Conservation (phyloP, 164 flowering plant genomes). For the Echeveria elegans region DNA sequence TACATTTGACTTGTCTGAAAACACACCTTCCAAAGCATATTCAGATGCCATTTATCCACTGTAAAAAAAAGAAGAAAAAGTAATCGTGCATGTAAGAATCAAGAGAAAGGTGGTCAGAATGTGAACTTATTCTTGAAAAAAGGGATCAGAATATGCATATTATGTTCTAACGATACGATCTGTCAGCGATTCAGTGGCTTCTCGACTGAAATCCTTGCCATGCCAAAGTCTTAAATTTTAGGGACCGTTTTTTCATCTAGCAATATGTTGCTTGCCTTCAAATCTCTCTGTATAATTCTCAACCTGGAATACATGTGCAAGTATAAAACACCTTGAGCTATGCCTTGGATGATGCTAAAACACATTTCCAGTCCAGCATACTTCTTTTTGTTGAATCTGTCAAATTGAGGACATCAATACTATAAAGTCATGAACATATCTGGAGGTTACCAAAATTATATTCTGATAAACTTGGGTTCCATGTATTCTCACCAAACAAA, state of each 20-base stretch:
- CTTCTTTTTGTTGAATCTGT: constrained; percentile 6
- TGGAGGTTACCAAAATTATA: too few species aligned
- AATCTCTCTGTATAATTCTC: constrained; percentile 22
- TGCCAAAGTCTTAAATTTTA: constrained; percentile 29
- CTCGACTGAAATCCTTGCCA: constrained; percentile 23
- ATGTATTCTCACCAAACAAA: constrained; percentile 18
- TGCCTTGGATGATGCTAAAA: constrained; percentile 20
- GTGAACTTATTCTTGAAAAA: neutral
- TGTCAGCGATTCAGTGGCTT: constrained; percentile 21
- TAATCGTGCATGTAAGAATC: too few species aligned
- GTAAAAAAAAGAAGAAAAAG: neutral
- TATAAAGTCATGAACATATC: too few species aligned
- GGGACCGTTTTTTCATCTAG: constrained; percentile 25
- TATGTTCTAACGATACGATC: constrained; percentile 25
- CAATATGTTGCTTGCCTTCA: constrained; percentile 20
- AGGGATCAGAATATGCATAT: constrained; percentile 10
- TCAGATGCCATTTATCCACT: constrained; percentile 29
- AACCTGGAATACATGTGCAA: constrained; percentile 30
- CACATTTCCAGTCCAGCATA: constrained; percentile 22
- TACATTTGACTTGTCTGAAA: constrained; percentile 21
- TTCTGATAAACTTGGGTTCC: neutral
- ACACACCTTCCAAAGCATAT: constrained; percentile 18
- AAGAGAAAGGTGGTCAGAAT: too few species aligned
- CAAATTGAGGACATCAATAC: too few species aligned
- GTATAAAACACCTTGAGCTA: constrained; percentile 27